Conservation (phyloP, 305 asterid genomes). For the Plantago coronopus region DNA sequence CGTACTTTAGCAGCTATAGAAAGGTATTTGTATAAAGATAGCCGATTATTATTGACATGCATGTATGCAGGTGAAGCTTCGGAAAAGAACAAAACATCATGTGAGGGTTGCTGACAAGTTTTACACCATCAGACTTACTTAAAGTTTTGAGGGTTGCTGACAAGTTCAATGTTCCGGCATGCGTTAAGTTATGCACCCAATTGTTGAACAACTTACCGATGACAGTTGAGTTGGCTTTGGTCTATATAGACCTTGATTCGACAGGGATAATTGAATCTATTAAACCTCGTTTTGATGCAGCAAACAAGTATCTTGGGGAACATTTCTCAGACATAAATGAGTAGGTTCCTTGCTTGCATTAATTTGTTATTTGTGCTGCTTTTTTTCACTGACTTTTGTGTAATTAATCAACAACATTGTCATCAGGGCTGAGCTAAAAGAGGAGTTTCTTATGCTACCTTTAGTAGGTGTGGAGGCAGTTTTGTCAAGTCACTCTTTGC, state of each 20-base stretch:
- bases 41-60: too few relatives aligned
- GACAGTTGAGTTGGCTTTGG: slow-evolving; percentile 83
- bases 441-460: slow-evolving; percentile 64
- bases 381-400: background rate
- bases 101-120: slow-evolving; percentile 46
- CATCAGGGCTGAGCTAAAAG: slow-evolving; percentile 40
- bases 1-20: too few relatives aligned
- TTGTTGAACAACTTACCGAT: slow-evolving; percentile 67
- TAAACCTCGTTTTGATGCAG: slow-evolving; percentile 91
- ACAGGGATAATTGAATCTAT: slow-evolving; percentile 90
- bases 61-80: slow-evolving; percentile 77
- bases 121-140: slow-evolving; percentile 67
- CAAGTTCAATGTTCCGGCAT: slow-evolving; percentile 88
- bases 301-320: slow-evolving; percentile 69
- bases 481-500: slow-evolving; percentile 57
- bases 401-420: background rate
- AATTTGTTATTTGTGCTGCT: background rate
- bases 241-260: slow-evolving; percentile 89
- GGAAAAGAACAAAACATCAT: too few relatives aligned
- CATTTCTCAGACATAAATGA: slow-evolving; percentile 78
- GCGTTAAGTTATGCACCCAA: slow-evolving; percentile 87
- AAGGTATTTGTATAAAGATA: too few relatives aligned
- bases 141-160: slow-evolving; percentile 93
- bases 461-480: slow-evolving; percentile 69
- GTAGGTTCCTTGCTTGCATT: slow-evolving; percentile 35